Base-by-base conservation (phyloP, 2,329 filamentous ascomycete genomes). In the Hyphodiscus sp. region DNA sequence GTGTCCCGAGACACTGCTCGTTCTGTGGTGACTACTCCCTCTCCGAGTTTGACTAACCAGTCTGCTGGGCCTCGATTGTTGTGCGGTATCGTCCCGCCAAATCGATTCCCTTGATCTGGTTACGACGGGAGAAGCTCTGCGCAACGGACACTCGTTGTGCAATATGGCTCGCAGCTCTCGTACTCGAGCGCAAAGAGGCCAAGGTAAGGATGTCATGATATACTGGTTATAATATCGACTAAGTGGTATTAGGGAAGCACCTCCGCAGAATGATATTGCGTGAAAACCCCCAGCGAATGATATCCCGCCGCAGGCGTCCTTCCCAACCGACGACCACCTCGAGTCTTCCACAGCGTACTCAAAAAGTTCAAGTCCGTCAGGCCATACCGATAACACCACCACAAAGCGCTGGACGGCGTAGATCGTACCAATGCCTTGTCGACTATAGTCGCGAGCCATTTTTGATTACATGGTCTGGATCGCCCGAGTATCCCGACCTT, bases 331-430 rank as follows among this genome's bases (percentile, higher is more conserved):
- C 47, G 49, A 53, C 23, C 48, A 49, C 23, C 51, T 49, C 41
- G 44, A 47, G 18, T 47, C 8, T 20, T 18, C 50, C 47, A 43
- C 43, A 45, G 42, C 41, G 30, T 15, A n/a, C 38, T 51, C 49
- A 51, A 23, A 51, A 19, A 29, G 19, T 55, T 44, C 26, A 29
- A 38, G 44, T 20, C 9, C 48, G 29, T 30, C 48, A 51, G 18
- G 50, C 54, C 30, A 56, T 47, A 30, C 54, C 54, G 3, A 56
- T 56, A 56, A 56, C 54, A 56, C 54, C 43, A 42, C 50, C 50
- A 41, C 50, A 53, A 52, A 53, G 54, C 19, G 44, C 50, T 19
- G 46, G 50, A 56, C 20, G 47, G 41, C 54, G 30, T 53, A 47
- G 54, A 50, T 52, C 23, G 47, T 53, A 56, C 38, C 18, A 23